Base-by-base conservation (phyloP, 225 moss, liverwort and hornwort species). In the Polytrichum commune region DNA sequence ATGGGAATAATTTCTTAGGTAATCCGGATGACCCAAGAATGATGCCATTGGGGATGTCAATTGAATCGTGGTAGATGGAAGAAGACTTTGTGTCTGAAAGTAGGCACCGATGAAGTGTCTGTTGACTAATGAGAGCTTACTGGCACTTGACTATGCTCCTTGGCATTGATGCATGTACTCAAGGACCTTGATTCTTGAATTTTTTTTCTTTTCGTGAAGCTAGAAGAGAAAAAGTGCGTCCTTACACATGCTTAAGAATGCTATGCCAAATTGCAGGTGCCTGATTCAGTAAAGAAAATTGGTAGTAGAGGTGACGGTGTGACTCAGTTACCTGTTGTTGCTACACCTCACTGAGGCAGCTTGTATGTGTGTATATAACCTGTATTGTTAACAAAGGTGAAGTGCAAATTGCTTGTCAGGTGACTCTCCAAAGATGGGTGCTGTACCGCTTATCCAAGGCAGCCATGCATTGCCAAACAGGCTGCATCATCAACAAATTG, bases 381-480 rank as follows among this genome's bases (percentile, higher is more conserved):
- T 65, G 20, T 30, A 7, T 25, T 25, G 4, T 53, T 22, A 25
- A 54, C 46, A 20, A 46, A 18, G 25, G 68, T 27, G 27, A 18
- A 22, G 5, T 65, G 19, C 30, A 27, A 16, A 55, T 54, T 68
- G 55, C 19, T 55, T 58, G 29, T 32, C 58, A 70, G 70, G 80
- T 29, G 86, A 80, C 72, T 70, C 74, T 66, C 65, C 74, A 27
- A 74, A 82, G 58, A 60, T 76, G 27, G 76, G 71, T 16, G 33
- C 60, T 53, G 60, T 27, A 61, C 58, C 73, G 23, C 38, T 78
- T 64, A 82, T 72, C 4, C 82, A 83, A 65, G 73, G 75, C 29
- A 55, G 86, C 73, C 60, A 72, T 68, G 1, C 70, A 25, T 77
- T 86, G 75, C 60, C 77, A 60, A 78, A 77, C 73, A 77, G 78